These are phyloP conservation scores for Cinnamomum chago DNA, from an alignment of 164 flowering plant species.

Conservation along the genomic window DNA sequence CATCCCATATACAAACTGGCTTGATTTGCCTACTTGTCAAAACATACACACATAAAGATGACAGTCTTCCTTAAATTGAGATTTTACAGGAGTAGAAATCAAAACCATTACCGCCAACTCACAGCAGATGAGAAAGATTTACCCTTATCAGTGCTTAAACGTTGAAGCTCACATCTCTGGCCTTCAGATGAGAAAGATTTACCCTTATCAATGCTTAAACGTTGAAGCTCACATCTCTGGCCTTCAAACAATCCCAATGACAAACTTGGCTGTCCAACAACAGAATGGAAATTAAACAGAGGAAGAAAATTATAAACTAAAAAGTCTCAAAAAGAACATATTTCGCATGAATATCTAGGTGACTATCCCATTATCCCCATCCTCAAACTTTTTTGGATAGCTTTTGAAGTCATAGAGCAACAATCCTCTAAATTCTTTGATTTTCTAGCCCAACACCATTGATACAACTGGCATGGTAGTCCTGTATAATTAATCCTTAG, in stretches of 20 bases:
- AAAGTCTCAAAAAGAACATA: not conserved
- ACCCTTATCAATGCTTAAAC: constrained; percentile 41
- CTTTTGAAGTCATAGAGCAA: not conserved
- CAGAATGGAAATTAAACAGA: constrained; percentile 10
- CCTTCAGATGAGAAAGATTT: constrained; percentile 18
- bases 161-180: constrained; percentile 22
- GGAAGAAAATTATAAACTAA: not conserved
- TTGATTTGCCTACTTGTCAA: constrained; percentile 23
- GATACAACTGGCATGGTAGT: not conserved
- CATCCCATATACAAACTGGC: constrained; percentile 20
- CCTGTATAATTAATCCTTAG: not conserved
- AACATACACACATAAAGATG: constrained; percentile 5
- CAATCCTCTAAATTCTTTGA: not conserved
- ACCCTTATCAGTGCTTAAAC: constrained; percentile 41
- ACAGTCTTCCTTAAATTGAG: not conserved
- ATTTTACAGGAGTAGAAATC: not conserved
- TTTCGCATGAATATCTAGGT: not conserved
- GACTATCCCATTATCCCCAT: not conserved
- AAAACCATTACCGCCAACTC: not conserved
- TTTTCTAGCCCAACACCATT: not conserved
- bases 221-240: constrained; percentile 22
- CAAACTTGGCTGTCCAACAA: constrained; percentile 34
- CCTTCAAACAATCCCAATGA: constrained; percentile 21
- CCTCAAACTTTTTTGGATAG: not conserved
- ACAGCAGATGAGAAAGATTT: constrained; percentile 16